Evolutionary conservation across 768 basidiomycete genomes (phyloP), one percentile per base, ranked within the genome.

Genomic region (Russula earlei): DNA sequence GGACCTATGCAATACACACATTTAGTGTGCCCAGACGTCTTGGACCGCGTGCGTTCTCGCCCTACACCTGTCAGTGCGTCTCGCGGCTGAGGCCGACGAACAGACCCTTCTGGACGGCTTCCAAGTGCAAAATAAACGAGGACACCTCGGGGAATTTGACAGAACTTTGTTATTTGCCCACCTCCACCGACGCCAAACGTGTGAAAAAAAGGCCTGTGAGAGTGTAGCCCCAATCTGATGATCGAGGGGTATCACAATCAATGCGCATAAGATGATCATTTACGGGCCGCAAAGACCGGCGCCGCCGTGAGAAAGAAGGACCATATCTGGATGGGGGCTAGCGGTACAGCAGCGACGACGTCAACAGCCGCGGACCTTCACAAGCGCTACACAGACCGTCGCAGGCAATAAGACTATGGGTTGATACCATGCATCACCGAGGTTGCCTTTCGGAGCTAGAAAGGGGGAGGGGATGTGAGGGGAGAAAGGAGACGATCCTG

Each of bases 161-260:
- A 45, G 50, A 57, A 57, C 50, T 57, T 52, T 56, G 55, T 47
- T 56, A 50, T 47, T 42, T 34, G 14, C 41, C 37, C 10, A 11
- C 19, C 25, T 7, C 43, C 36, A 33, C 52, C 40, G 41, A 37
- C 24, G 14, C 31, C 9, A 22, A n/a, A 34, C 45, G 56, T 48
- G 45, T 52, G 56, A 57, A 51, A 54, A 57, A 41, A 46, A 1
- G n/a, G 33, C 43, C 20, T n/a, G 24, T 31, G 15, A 17, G 54
- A 37, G 54, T 41, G 29, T 33, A 29, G 14, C 19, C 10, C 10
- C n/a, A 5, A 43, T 40, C 52, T 17, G 34, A n/a, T n/a, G 45
- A 57, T 57, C 56, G 50, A 43, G 52, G 11, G 44, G 38, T 47
- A 47, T 41, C 55, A 51, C 42, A 29, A 29, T 44, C 19, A 33